These are phyloP conservation scores for Craspedostauros australis DNA, from an alignment of 108 stramenopile species.

Conservation along the genomic window DNA sequence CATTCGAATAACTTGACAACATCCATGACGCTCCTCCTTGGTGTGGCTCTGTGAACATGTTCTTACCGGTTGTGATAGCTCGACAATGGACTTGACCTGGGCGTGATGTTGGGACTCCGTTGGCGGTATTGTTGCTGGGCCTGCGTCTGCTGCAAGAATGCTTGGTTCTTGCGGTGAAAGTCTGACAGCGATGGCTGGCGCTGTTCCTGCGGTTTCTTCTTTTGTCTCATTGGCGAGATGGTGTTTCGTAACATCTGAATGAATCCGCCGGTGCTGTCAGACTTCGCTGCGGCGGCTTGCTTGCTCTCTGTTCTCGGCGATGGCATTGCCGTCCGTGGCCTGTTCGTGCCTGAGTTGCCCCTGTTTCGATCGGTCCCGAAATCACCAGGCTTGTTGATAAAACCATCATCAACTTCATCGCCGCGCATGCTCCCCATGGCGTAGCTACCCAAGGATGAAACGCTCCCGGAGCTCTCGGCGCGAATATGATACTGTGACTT, in stretches of 20 bases:
- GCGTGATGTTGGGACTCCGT: slow-evolving; percentile 5
- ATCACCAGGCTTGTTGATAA: no score
- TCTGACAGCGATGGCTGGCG: slow-evolving; percentile 10
- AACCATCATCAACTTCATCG: neutral
- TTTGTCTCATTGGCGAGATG: neutral
- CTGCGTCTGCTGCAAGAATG: slow-evolving; percentile 12
- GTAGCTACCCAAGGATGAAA: slow-evolving; percentile 29
- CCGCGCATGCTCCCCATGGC: neutral
- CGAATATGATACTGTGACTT: slow-evolving; percentile 9
- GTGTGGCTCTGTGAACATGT: no score
- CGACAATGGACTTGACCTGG: no score
- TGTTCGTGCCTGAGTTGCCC: neutral
- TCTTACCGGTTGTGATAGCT: no score
- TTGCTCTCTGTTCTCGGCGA: neutral
- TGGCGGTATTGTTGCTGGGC: neutral
- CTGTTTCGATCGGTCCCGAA: no score
- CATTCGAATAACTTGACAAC: no score
- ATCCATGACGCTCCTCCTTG: no score
- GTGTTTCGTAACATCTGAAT: neutral
- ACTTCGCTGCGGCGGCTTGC: neutral
- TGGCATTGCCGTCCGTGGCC: no score
- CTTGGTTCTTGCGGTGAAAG: slow-evolving; percentile 26
- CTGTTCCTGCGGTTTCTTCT: neutral
- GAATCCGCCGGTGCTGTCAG: neutral
- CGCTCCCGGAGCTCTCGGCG: slow-evolving; percentile 19